Evolutionary conservation across 2,329 filamentous ascomycete species (phyloP), one percentile per base, ranked within the genome.

Genomic region (Knoxdaviesia capensis): DNA sequence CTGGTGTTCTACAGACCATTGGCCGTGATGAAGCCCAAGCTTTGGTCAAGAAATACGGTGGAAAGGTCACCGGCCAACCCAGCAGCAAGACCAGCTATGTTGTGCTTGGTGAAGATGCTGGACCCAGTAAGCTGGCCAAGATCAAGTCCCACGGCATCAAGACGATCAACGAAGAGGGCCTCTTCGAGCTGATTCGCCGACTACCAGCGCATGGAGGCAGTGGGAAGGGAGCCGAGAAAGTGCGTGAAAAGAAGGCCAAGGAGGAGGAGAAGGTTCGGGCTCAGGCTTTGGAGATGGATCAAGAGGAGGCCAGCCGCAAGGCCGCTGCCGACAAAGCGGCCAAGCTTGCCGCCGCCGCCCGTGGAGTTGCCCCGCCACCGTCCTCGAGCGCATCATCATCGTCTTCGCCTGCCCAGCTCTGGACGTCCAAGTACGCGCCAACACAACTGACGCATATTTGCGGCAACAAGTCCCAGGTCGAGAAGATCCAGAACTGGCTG

Each of bases 391-490:
- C 49, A 6, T 45, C 49, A 5, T 44, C 49, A 28, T 41, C 49
- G 6, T 48, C 52, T 35, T 69, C 72, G 50, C 52, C 67, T 31
- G 69, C 74, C 45, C 77, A 83, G 49, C 66, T 98, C 2, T 93
- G 90, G 80, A 98, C 90, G 2, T 82, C 80, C 38, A 96, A 94
- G 52, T 96, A 98, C 59, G 90, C 90, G 0, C 90, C 90, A 3
- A 82, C 80, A 1, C 71, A 80, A 43, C 66, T 92, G 37, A 80
- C 63, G 44, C 87, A 94, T 55, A 94, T 98, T 39, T 96, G 88
- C 56, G 90, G 90, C 48, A 98, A 98, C 61, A 96, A 96, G 58
- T 68, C 63, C 1, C 74, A 79, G 31, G 88, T 98, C 1, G 87
- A 96, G 54, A 92, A 80, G 55, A 78, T 98, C 7, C 84, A 92